A percentile compares a stretch with the other conserved stretches of the same genome.
Conservation (phyloP, 768 basidiomycete species). For the Leucosporidium yakuticum region DNA sequence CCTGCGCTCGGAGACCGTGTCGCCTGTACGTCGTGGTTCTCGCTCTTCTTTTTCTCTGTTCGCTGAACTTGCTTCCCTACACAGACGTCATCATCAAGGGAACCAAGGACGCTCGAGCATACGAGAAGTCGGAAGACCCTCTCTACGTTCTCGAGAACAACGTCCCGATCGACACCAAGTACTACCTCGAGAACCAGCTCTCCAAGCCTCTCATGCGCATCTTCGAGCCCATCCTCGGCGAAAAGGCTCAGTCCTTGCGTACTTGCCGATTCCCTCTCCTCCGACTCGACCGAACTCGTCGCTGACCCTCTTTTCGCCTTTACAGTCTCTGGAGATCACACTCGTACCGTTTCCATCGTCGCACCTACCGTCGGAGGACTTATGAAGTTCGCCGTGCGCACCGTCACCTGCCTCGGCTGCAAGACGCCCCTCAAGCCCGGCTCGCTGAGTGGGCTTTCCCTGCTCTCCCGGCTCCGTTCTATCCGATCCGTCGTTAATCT, state of each 20-base stretch:
- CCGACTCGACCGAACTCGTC: not conserved
- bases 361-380: constrained; percentile 93
- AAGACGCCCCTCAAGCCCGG: constrained; percentile 65
- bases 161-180: constrained; percentile 93
- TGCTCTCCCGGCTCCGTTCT: not conserved
- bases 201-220: constrained; percentile 95
- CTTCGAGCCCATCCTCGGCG: constrained; percentile 94
- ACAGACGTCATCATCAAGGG: constrained; percentile 81
- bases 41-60: not conserved
- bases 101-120: constrained; percentile 90
- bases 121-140: constrained; percentile 97
- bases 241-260: constrained; percentile 69
- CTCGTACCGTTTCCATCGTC: constrained; percentile 87
- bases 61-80: not conserved
- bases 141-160: constrained; percentile 96
- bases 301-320: not conserved
- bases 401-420: constrained; percentile 88
- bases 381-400: constrained; percentile 98
- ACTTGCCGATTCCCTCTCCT: constrained; percentile 14
- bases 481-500: not conserved
- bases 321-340: constrained; percentile 90
- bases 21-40: constrained; percentile 54
- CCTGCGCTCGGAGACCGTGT: constrained; percentile 97
- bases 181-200: constrained; percentile 96
- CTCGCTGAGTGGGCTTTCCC: constrained; percentile 18